phyloP scores from a whole-genome alignment of 2,329 filamentous ascomycete genomes.

The Berkeleyomyces rouxiae region DNA sequence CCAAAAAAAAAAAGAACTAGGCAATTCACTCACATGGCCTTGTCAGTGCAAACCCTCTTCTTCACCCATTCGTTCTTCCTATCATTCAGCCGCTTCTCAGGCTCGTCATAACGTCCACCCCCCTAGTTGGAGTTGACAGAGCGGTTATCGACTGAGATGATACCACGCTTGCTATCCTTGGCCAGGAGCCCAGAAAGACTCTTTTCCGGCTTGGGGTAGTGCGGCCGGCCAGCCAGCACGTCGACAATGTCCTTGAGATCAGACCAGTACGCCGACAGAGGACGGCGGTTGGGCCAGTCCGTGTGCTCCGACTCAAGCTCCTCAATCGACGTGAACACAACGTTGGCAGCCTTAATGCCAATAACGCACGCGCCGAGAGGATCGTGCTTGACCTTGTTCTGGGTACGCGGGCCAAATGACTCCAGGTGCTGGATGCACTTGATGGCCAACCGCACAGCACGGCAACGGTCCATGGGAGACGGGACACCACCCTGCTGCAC shows the following conservation, averaged over 20 bases:
- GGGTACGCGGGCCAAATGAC: constrained; percentile 47
- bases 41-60: not conserved
- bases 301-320: constrained; percentile 70
- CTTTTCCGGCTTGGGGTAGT: constrained; percentile 32
- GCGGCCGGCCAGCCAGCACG: constrained; percentile 58
- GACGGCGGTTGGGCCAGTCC: constrained; percentile 81
- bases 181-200: constrained; percentile 35
- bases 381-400: constrained; percentile 54
- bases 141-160: constrained; percentile 10
- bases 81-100: not conserved
- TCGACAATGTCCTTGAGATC: constrained; percentile 67
- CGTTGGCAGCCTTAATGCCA: constrained; percentile 76
- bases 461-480: constrained; percentile 87
- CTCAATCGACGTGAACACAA: constrained; percentile 73
- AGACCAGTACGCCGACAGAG: constrained; percentile 74
- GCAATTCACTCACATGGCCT: not conserved
- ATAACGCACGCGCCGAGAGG: constrained; percentile 65
- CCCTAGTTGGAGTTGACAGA: constrained; percentile 12
- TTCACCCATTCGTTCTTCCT: not conserved
- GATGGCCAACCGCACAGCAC: constrained; percentile 80
- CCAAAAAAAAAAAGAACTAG: not conserved
- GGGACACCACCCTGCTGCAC: constrained; percentile 89
- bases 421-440: constrained; percentile 90
- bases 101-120: not conserved
- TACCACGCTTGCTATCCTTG: constrained; percentile 44